Base-by-base conservation (phyloP, 768 basidiomycete species). In the Strobilomyces echinocephalus region DNA sequence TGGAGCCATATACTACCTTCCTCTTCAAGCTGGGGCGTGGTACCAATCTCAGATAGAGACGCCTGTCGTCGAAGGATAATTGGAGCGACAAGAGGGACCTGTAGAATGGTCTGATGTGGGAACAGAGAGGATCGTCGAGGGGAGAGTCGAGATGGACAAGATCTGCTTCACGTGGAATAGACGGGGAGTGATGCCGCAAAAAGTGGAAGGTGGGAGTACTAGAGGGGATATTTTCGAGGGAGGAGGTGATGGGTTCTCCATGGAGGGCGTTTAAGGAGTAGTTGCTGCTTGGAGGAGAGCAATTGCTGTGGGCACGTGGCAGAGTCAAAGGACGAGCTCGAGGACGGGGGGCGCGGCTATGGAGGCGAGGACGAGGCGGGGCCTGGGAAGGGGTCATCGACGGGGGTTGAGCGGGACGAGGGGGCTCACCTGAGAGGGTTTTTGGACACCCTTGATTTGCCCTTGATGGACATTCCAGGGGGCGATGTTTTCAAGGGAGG, bases 181-280 rank as follows among this genome's bases (percentile, higher is more conserved):
- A 64, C 62, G 64, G 59, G 15, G 55, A 11, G 48, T 50, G 60
- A 60, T 65, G 65, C 40, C 59, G 59, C 5, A 72, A 65, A 47
- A 78, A 73, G 30, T 70, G 67, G 43, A 77, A 77, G 26, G 67
- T 68, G 38, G 74, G 73, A 18, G 68, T 71, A 59, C 73, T 75
- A 33, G 78, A 74, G 8, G 74, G 64, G 47, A 77, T 69, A 41
- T 77, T 77, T 49, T 78, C 69, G 10, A 77, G 69, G 10, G 77
- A 76, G 4, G 72, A 60, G 5, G 66, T 69, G 50, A 71, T 39
- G 26, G 77, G 76, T 54, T 75, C 72, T 7, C 77, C 73, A n/a
- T 74, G 70, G 38, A 76, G 69, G n/a, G 77, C 74, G 58, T 72
- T 74, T 64, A 76, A 79, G 2, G 74, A 75, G 59, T 69, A 73